Base-by-base conservation (phyloP, 78 protist genomes). In the Monosiga brevicollis region DNA sequence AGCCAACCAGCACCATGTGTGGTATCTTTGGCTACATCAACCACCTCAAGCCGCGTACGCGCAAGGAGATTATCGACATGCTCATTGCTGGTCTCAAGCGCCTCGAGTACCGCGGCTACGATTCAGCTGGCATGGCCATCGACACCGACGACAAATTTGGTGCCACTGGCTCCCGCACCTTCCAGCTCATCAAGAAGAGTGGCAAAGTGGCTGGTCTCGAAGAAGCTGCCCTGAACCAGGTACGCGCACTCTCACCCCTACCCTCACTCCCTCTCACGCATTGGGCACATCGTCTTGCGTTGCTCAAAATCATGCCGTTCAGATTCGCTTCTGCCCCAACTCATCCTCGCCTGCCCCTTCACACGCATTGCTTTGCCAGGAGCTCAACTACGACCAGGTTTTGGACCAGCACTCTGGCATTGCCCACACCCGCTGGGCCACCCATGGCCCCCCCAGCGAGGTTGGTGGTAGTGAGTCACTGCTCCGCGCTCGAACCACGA, bases 401-500 rank as follows among this genome's bases (percentile, higher is more conserved):
- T 41, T 76, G 0, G 73, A 39, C 32, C 0, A 24, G 41, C 89
- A 92, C 84, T 6, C 35, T 15, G 96, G 94, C 54, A 93, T 95
- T 78, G 95, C 95, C 22, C 97, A 95, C 91, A 95, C 97, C 35
- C 88, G 97, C 41, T 95, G 96, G 96, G 96, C 97, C n/a, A 95
- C 97, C 1, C 94, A 95, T 81, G 97, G 97, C 20, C 82, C 1
- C 49, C 90, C 90, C n/a, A 35, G 78, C 62, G n/a, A n/a, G n/a
- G n/a, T n/a, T n/a, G n/a, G n/a, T n/a, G n/a, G n/a, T n/a, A n/a
- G n/a, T n/a, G n/a, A n/a, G n/a, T n/a, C n/a, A 38, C 6, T 29
- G 54, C 76, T 20, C 84, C 37, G 26, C 84, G 72, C 77, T 37
- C 37, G 39, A 20, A 3, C 10, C 41, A 24, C 72, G 32, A 54